Base-by-base conservation (phyloP, 2,329 filamentous ascomycete genomes). In the Spiromastix sp. region DNA sequence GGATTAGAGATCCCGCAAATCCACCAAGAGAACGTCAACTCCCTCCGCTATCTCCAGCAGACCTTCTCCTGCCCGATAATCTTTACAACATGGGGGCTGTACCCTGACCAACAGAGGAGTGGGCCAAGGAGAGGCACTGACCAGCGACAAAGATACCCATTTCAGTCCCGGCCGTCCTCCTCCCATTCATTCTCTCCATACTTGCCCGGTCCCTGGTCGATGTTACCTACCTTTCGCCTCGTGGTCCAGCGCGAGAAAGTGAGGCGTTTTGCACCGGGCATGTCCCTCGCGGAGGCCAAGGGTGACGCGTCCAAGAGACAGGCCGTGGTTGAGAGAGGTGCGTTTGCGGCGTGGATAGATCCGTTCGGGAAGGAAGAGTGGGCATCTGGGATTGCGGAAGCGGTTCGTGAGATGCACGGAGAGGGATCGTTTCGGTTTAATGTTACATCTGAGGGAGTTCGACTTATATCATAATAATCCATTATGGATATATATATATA, bases 61-160 rank as follows among this genome's bases (percentile, higher is more conserved):
- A 42, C 39, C 3, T 63, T 66, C 32, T 50, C 54, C 16, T 66
- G 61, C 41, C 43, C 50, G 4, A 43, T 67, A 13, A 42, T 61
- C 2, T 65, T 57, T 42, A 64, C 60, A 3, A 52, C 54, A 18
- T 56, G 45, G 16, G 46, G 55, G 4, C 45, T 39, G 11, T 28
- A 39, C 5, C 40, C 16, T 8, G 40, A 32, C 4, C 10, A 36
- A 26, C 33, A 17, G 27, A 34, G 0, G 34, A 42, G 26, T n/a
- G n/a, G n/a, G n/a, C n/a, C n/a, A n/a, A n/a, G n/a, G n/a, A n/a
- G n/a, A n/a, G n/a, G n/a, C n/a, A n/a, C n/a, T n/a, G n/a, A n/a
- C n/a, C n/a, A n/a, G n/a, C n/a, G n/a, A n/a, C n/a, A n/a, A n/a
- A n/a, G n/a, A n/a, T 42, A 45, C 18, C 35, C 47, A 45, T 42